Conservation (phyloP, 768 basidiomycete species). For the Xerocomus potaroensis region DNA sequence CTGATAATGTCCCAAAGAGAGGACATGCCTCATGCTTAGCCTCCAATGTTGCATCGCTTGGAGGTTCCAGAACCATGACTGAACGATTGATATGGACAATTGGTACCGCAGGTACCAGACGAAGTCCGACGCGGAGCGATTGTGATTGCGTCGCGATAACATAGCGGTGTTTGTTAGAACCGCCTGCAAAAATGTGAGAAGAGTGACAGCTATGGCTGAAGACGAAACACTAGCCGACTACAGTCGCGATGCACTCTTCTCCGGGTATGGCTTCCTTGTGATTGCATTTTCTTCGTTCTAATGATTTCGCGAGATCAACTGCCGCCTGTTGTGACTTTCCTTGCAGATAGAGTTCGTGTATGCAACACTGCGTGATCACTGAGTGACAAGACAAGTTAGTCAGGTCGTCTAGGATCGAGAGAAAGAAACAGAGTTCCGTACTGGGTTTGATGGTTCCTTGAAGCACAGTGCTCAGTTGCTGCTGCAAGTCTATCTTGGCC, state of each 20-base stretch:
- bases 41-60: conserved; percentile 69
- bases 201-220: background rate
- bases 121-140: conserved; percentile 62
- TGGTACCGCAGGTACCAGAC: conserved; percentile 78
- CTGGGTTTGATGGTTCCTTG: conserved; percentile 91
- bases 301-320: conserved; percentile 87
- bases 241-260: conserved; percentile 75
- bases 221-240: conserved; percentile 56
- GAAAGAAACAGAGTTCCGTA: conserved; percentile 40
- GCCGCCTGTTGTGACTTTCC: conserved; percentile 69
- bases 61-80: conserved; percentile 91
- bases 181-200: conserved; percentile 42
- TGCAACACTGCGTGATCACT: conserved; percentile 99
- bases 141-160: conserved; percentile 82
- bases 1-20: background rate
- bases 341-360: conserved; percentile 86
- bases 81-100: conserved; percentile 88
- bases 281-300: conserved; percentile 93
- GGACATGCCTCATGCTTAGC: conserved; percentile 57
- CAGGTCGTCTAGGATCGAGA: conserved; percentile 19
- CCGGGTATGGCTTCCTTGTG: conserved; percentile 84
- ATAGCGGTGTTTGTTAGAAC: conserved; percentile 89
- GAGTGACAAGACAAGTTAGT: conserved; percentile 44
- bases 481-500: conserved; percentile 70
- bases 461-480: conserved; percentile 70